Evolutionary conservation across 139 green algal species (phyloP), one percentile per base, ranked within the genome.

Genomic region (Edaphochlamys debaryana): DNA sequence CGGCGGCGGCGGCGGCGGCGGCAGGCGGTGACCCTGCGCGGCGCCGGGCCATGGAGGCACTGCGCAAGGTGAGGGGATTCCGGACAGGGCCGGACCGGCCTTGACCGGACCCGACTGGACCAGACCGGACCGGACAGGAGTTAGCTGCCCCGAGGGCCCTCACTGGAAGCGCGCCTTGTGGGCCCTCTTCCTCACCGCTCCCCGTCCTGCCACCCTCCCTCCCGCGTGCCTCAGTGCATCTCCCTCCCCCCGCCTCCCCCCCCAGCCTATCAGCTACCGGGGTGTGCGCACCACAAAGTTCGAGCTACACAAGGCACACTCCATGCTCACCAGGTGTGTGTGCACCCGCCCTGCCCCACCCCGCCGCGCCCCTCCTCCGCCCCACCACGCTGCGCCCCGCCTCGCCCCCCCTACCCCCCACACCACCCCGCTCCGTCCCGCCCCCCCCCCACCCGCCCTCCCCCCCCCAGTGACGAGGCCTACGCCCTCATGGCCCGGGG

Each of bases 271-370:
- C 5, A 41, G 30, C 40, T 80, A 80, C 38, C 56, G 56, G 3
- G 73, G 73, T 7, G 41, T 80, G 17, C 52, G 54, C 29, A 80
- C 73, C 4, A 69, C 56, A 29, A 70, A 70, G 73, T 80, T 80
- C 29, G 69, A 37, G 73, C 29, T 80, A 37, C 73, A 80, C 40
- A 80, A 80, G 73, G 73, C 73, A 8, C 73, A 70, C 54, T 80
- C 73, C 25, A 5, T 80, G 73, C 27, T 80, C 19, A 80, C 73
- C 9, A 70, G n/a, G n/a, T n/a, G n/a, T n/a, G n/a, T n/a, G n/a
- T n/a, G n/a, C n/a, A n/a, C n/a, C n/a, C n/a, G n/a, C n/a, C n/a
- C n/a, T n/a, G n/a, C n/a, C n/a, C n/a, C n/a, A n/a, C n/a, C n/a
- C n/a, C n/a, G n/a, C n/a, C n/a, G n/a, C n/a, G n/a, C n/a, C n/a